Base-by-base conservation (phyloP, 2,329 filamentous ascomycete genomes). In the Pochonia chlamydosporia region DNA sequence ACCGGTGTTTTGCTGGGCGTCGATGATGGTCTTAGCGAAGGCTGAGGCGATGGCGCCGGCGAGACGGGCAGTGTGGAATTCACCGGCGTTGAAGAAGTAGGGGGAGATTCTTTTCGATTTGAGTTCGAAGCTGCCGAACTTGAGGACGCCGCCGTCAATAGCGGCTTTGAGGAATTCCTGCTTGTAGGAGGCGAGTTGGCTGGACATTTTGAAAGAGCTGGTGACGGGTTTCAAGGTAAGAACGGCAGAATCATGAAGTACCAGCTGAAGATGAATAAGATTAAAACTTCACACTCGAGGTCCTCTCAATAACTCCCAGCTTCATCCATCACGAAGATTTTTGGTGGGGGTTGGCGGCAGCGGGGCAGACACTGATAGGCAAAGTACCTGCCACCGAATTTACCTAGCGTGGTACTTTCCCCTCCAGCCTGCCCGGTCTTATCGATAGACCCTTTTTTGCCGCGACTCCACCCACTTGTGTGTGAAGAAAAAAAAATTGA, bases 61-160 rank as follows among this genome's bases (percentile, higher is more conserved):
- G 25, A 96, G 80, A 52, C 84, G 78, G 20, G 85, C 86, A 44
- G 84, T 84, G 75, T 93, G 89, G 70, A 97, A 95, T 59, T 88
- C 82, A 50, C 91, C 90, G 40, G 91, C 90, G 69, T 96, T 96
- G 82, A 97, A 95, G 76, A 97, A 97, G 78, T 97, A 97, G 36
- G 93, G 93, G 11, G 90, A 96, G 59, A 76, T 76, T 61, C 92
- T 88, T 69, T 89, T 88, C 46, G 91, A 96, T 73, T 99, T 99
- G 63, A 99, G 82, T 58, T 85, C 87, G 72, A 89, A 93, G 63
- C 78, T 82, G 66, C 89, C 89, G 65, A 93, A 93, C 61, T 84
- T 87, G 56, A 93, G 80, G 59, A 88, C 83, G 53, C 79, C 78
- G 58, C 83, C 82, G 20, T 73, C 68, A 55, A 91, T 76, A 61